Evolutionary conservation across 257 asterid species (phyloP), one percentile per base, ranked within the genome.

Genomic region (Solanum rostratum): DNA sequence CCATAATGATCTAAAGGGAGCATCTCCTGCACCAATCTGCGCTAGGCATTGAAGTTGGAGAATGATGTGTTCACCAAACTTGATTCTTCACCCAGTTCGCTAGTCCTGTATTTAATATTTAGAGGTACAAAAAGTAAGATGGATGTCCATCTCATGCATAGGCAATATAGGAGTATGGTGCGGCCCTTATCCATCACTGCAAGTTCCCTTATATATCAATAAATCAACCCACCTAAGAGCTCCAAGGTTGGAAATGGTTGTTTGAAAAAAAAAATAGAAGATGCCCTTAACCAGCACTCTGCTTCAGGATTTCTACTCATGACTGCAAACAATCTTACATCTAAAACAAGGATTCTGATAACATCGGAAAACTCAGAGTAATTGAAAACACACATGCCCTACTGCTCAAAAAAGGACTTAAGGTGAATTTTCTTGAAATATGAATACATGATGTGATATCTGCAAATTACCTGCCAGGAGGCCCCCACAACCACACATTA

Each of bases 381-480:
- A 78, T 18, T 29, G 29, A 78, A 78, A 78, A 50, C 11, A 19
- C 65, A 78, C 82, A 18, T 52, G 46, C 18, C 15, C 85, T 15
- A 27, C 84, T 63, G n/a, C 19, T 24, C 33, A 65, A 30, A 68
- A 54, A 54, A 27, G 54, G 50, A 8, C 37, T 41, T n/a, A 83
- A 62, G 62, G 68, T 52, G 54, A 24, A 71, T 79, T 74, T 57
- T 69, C 88, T 76, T 84, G 59, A 50, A 70, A 68, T 49, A 59
- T 66, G 3, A 66, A 66, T 66, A 66, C 24, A 66, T 71, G 60
- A 79, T 24, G 68, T 16, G 12, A 18, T 20, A 43, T 46, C 54
- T 15, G 69, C 24, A 68, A 80, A 84, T 85, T 88, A 95, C 99
- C 99, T 90, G 93, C 83, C 90, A 79, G 85, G 86, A 70, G 82